A percentile compares a stretch with the other conserved stretches of the same genome.
Evolutionary conservation across 2,329 filamentous ascomycete species (phyloP).

Genomic region (Lachnum nothofagi): DNA sequence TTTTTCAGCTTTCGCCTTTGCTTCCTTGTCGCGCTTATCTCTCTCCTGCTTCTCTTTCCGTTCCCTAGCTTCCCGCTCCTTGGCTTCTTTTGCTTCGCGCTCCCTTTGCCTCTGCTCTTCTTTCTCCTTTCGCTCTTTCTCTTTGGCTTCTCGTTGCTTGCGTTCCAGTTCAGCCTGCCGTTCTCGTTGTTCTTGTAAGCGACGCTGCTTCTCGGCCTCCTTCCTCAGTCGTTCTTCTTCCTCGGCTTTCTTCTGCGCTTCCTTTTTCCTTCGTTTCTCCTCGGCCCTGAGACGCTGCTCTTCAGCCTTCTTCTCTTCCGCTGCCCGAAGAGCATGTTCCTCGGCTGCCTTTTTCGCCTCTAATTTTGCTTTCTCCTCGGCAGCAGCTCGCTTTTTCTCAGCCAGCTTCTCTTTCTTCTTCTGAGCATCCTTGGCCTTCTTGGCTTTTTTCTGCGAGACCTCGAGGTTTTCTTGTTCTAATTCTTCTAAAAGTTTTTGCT

Average conservation of each 20-base stretch:
- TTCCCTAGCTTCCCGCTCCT: slow-evolving; percentile 51
- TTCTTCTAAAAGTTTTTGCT: slow-evolving; percentile 85
- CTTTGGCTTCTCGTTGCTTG: slow-evolving; percentile 73
- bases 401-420: slow-evolving; percentile 93
- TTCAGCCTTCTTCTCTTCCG: slow-evolving; percentile 72
- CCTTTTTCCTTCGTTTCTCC: slow-evolving; percentile 85
- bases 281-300: slow-evolving; percentile 79
- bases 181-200: slow-evolving; percentile 78
- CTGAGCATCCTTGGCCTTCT: slow-evolving; percentile 89
- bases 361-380: slow-evolving; percentile 83
- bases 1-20: slow-evolving; percentile 39
- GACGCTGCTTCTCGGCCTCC: slow-evolving; percentile 76
- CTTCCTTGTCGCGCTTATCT: slow-evolving; percentile 56
- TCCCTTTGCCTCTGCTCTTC: slow-evolving; percentile 78
- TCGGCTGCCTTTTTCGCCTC: slow-evolving; percentile 88
- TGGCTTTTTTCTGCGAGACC: slow-evolving; percentile 75
- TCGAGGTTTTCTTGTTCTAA: slow-evolving; percentile 77
- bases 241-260: slow-evolving; percentile 81
- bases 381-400: slow-evolving; percentile 78
- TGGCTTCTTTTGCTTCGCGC: slow-evolving; percentile 67
- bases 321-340: slow-evolving; percentile 68
- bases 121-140: slow-evolving; percentile 76
- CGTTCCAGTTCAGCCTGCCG: slow-evolving; percentile 80
- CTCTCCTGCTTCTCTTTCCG: slow-evolving; percentile 55
- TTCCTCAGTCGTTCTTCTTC: slow-evolving; percentile 83